A percentile compares a stretch with the other conserved stretches of the same genome.
Conservation (phyloP, 257 asterid genomes). For the Gynochthodes officinalis region DNA sequence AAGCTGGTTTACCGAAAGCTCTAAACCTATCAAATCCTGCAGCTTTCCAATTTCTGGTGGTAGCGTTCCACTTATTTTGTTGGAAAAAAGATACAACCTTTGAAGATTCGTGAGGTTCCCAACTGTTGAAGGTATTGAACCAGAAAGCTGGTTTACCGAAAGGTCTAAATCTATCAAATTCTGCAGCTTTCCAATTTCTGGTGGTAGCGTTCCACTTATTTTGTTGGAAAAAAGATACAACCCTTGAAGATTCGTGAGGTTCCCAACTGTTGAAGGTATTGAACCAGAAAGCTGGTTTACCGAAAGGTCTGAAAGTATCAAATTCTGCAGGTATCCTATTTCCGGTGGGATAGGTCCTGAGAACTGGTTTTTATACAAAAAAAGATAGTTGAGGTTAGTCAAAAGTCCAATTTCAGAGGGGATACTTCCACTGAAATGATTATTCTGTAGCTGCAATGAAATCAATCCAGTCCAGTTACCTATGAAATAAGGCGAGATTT, state of each 20-base stretch:
- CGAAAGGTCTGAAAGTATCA: constrained; percentile 35
- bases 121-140: constrained; percentile 55
- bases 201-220: constrained; percentile 58
- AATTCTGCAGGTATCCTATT: constrained; percentile 43
- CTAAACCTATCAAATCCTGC: constrained; percentile 36
- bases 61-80: no score
- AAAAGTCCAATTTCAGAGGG: constrained; percentile 56
- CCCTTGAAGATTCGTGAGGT: constrained; percentile 38
- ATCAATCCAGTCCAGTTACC: constrained; percentile 49
- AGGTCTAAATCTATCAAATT: neutral
- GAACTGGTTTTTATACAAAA: constrained; percentile 39
- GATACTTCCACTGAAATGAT: constrained; percentile 47
- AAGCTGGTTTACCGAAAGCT: constrained; percentile 42
- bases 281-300: constrained; percentile 51
- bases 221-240: constrained; percentile 51
- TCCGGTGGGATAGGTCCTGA: constrained; percentile 55
- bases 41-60: constrained; percentile 58
- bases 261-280: constrained; percentile 53
- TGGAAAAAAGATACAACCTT: constrained; percentile 42
- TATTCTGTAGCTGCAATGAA: constrained; percentile 61
- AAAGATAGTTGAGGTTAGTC: constrained; percentile 34
- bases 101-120: constrained; percentile 47
- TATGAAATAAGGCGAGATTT: constrained; percentile 35
- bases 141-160: constrained; percentile 15
- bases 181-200: constrained; percentile 41